These are phyloP conservation scores for Lepidopterella palustris DNA, from an alignment of 495 filamentous ascomycete species.

Conservation along the genomic window DNA sequence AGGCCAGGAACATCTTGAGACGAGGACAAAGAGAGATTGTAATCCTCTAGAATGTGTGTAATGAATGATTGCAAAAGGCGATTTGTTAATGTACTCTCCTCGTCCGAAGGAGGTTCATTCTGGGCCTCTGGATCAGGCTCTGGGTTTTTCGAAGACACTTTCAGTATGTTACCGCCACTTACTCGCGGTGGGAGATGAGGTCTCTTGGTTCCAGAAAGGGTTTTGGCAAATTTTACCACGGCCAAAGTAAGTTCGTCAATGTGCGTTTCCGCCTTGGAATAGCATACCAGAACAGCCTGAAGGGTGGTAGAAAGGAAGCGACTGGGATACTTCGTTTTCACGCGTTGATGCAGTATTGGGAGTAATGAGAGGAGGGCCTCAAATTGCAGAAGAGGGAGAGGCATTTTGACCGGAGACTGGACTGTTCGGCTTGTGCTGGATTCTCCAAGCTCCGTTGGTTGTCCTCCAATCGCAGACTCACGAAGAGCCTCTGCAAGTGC, in stretches of 20 bases:
- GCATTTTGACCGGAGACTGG: constrained; percentile 25
- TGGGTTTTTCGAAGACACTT: constrained; percentile 16
- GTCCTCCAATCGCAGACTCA: not conserved
- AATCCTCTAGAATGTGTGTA: constrained; percentile 77
- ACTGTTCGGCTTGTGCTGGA: constrained; percentile 23
- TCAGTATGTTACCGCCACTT: constrained; percentile 52
- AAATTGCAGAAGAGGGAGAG: constrained; percentile 50
- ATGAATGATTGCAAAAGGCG: constrained; percentile 79
- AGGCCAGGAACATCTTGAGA: constrained; percentile 58
- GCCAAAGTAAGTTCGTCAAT: constrained; percentile 63
- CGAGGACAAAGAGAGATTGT: constrained; percentile 49
- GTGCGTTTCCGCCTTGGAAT: constrained; percentile 42
- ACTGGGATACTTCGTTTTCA: constrained; percentile 85
- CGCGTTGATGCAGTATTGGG: constrained; percentile 74
- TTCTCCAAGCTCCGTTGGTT: constrained; percentile 4
- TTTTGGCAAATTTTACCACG: constrained; percentile 67
- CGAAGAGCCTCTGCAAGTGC: constrained; percentile 28
- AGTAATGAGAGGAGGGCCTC: constrained; percentile 73
- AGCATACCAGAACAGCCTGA: constrained; percentile 65
- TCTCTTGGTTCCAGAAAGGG: constrained; percentile 62
- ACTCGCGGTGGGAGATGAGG: constrained; percentile 68
- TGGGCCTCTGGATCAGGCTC: constrained; percentile 81
- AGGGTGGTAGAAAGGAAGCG: constrained; percentile 89
- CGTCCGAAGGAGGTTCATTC: constrained; percentile 43
- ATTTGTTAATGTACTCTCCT: constrained; percentile 53